Base-by-base conservation (phyloP, 2,329 filamentous ascomycete species). In the Hypoxylon sp. region DNA sequence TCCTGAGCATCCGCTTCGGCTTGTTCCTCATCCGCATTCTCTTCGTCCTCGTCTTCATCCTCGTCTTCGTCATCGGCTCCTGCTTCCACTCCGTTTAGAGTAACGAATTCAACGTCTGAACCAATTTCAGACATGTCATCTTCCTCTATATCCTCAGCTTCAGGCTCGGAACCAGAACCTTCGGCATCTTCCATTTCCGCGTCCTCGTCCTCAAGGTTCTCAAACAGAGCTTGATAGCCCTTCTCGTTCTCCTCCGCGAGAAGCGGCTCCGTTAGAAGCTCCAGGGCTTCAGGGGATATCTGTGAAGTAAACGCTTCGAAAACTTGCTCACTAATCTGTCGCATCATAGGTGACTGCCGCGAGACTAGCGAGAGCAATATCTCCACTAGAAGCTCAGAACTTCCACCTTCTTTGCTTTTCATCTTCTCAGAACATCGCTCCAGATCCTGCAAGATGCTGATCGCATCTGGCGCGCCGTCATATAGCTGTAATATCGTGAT, bases 341-440 rank as follows among this genome's bases (percentile, higher is more conserved):
- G 89, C 83, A 97, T 92, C 56, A 98, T 84, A 8, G 91, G 89
- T 1, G 94, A 97, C 2, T 91, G 92, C 68, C 93, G 93, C 0
- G 94, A 93, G 2, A 97, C 88, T 81, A 98, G 93, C 57, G 93
- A 93, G n/a, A 98, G 84, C 6, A 99, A 81, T 56, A 98, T 92
- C 75, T 98, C 96, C 2, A 98, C 89, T 7, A 98, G 81, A 27
- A 93, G 86, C 75, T 93, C 90, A 0, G 93, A 92, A 10, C 84
- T 84, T 6, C 86, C 87, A 0, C 82, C 80, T 42, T 87, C 80
- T 69, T 88, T 84, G 0, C 85, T 82, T 71, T 89, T 86, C 54
- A 92, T 84, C 75, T 89, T 90, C 47, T 92, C 86, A 65, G 91
- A 91, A 78, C 92, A 94, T 65, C 91, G 84, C 71, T 91, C 88